Conservation (phyloP, 805 yeast genomes). For the Barnettozyma siamensis region DNA sequence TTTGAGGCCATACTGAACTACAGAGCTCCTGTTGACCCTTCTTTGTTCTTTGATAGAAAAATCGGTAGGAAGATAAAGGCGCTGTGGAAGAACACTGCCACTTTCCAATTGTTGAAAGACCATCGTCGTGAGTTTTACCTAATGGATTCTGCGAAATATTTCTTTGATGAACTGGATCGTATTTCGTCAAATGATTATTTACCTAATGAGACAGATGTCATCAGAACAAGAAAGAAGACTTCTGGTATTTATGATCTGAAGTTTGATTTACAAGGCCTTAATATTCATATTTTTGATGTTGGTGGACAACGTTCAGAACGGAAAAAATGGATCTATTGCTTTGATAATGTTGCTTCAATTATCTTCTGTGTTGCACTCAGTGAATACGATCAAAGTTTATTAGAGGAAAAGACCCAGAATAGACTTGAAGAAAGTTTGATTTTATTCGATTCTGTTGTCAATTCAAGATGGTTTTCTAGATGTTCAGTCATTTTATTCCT, state of each 20-base stretch:
- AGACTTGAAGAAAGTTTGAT: constrained; percentile 77
- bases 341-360: constrained; percentile 84
- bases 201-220: constrained; percentile 72
- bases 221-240: constrained; percentile 86
- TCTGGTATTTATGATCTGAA: constrained; percentile 85
- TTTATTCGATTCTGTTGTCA: constrained; percentile 83
- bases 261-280: constrained; percentile 66
- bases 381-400: constrained; percentile 81
- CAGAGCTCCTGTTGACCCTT: constrained; percentile 44
- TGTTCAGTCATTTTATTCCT: constrained; percentile 82
- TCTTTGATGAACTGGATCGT: constrained; percentile 60
- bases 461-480: constrained; percentile 87
- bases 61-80: constrained; percentile 43
- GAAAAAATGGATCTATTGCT: constrained; percentile 95
- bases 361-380: constrained; percentile 89
- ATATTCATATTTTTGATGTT: constrained; percentile 70
- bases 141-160: constrained; percentile 80
- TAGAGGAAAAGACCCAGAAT: constrained; percentile 73
- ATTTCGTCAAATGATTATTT: constrained; percentile 55
- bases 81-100: constrained; percentile 54
- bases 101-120: constrained; percentile 48
- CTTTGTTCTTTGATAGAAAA: constrained; percentile 43
- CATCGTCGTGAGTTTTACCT: constrained; percentile 70
- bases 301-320: constrained; percentile 97
- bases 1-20: constrained; percentile 15